These are phyloP conservation scores for Pseudogymnoascus sp. DNA, from an alignment of 2,329 filamentous ascomycete genomes.

Conservation along the genomic window DNA sequence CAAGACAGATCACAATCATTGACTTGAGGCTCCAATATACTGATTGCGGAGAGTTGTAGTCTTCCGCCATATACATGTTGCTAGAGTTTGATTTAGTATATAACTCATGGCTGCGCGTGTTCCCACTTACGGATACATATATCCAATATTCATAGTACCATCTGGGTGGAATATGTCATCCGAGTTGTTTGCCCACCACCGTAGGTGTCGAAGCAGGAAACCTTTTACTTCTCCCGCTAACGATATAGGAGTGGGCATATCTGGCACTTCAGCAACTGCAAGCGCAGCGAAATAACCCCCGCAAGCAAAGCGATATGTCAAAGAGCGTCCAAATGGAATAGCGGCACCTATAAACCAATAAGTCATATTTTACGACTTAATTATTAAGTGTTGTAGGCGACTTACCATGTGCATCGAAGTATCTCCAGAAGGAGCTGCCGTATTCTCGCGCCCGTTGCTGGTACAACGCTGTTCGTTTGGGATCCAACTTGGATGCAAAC, in stretches of 20 bases:
- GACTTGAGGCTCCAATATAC: conserved; percentile 48
- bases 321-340: conserved; percentile 42
- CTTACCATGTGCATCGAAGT: conserved; percentile 38
- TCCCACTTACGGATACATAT: conserved; percentile 22
- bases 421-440: conserved; percentile 36
- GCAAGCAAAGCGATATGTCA: conserved; percentile 44
- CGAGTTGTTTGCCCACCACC: conserved; percentile 39
- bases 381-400: neutral
- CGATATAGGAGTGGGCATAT: conserved; percentile 32
- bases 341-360: conserved; percentile 33
- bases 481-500: conserved; percentile 35
- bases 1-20: conserved; percentile 35
- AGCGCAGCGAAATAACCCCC: conserved; percentile 40
- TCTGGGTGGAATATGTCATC: conserved; percentile 39
- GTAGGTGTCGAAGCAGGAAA: conserved; percentile 39
- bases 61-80: conserved; percentile 47
- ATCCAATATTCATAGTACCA: conserved; percentile 42
- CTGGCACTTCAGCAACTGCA: conserved; percentile 33
- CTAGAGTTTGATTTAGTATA: neutral
- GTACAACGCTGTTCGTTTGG: conserved; percentile 31
- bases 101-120: conserved; percentile 10
- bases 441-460: conserved; percentile 34
- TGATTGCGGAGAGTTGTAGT: conserved; percentile 50
- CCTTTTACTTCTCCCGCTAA: conserved; percentile 38
- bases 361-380: neutral